A percentile compares a stretch with the other conserved stretches of the same genome.
phyloP scores from a whole-genome alignment of 169 alveolate species.

The Prorocentrum cordatum region DNA sequence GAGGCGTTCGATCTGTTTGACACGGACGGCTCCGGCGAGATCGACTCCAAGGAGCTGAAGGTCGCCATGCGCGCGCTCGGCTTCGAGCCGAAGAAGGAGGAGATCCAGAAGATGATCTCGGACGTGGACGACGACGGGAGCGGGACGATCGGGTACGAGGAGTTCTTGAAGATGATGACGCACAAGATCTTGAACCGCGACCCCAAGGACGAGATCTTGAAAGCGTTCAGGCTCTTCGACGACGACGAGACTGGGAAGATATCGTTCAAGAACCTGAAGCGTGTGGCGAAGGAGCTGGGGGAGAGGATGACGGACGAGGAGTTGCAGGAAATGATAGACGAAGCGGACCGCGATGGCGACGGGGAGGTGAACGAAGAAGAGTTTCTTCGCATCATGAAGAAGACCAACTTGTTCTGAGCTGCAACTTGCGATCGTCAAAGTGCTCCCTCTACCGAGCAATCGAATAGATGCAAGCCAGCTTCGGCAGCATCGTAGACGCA shows the following conservation, averaged over 20 bases:
- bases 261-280: slow-evolving; percentile 80
- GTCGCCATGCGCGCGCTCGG: slow-evolving; percentile 97
- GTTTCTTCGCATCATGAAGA: slow-evolving; percentile 94
- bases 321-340: slow-evolving; percentile 95
- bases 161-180: slow-evolving; percentile 30
- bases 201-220: slow-evolving; percentile 85
- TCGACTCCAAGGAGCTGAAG: slow-evolving; percentile 35
- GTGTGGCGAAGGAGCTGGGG: slow-evolving; percentile 96
- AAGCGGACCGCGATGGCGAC: slow-evolving; percentile 86
- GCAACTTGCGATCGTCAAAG: too few species aligned
- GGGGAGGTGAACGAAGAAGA: slow-evolving; percentile 93
- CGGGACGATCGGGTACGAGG: slow-evolving; percentile 55
- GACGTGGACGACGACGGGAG: slow-evolving; percentile 72
- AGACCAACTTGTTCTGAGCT: slow-evolving; percentile 87
- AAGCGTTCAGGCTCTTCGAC: slow-evolving; percentile 90
- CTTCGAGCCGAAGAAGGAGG: slow-evolving; percentile 94
- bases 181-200: slow-evolving; percentile 76
- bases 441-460: too few species aligned
- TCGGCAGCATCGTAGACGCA: too few species aligned
- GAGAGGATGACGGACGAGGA: slow-evolving; percentile 96
- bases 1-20: slow-evolving; percentile 82
- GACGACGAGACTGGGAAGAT: slow-evolving; percentile 92
- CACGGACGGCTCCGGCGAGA: slow-evolving; percentile 50
- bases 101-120: slow-evolving; percentile 74
- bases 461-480: too few species aligned